Evolutionary conservation across 176 grass and related monocot species (phyloP), one percentile per base, ranked within the genome.

Genomic region (Tillandsia fasciculata): DNA sequence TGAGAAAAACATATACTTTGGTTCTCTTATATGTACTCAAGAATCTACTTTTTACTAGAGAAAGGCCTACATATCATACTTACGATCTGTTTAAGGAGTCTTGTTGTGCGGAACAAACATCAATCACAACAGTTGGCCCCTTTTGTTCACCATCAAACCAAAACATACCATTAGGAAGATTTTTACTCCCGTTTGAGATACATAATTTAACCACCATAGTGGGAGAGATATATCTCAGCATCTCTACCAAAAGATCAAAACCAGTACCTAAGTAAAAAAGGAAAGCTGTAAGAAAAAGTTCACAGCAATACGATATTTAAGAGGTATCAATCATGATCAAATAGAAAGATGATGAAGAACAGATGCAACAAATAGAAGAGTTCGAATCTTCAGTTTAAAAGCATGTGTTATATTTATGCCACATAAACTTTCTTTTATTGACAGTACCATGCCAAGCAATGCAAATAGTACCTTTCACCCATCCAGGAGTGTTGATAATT

Each of bases 181-280:
- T 99, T 76, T 90, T 90, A 69, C 48, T 90, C 84, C 78, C 52
- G 63, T 28, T 26, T 10, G 77, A 85, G 67, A 87, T 88, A 23
- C 70, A 72, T 86, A 99, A 75, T 81, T 90, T 86, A 82, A 93
- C 82, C 68, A 90, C 82, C 73, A 79, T 56, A 75, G 79, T 82
- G 56, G 93, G 89, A 68, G 79, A 97, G 65, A 85, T 87, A 81
- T 90, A 87, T 71, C 86, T 85, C 69, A 97, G 77, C 78, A 87
- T 90, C 77, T 92, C 89, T 74, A 97, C 84, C 8, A 97, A 91
- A 81, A 90, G 79, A 87, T 97, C 89, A 65, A 83, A 97, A 79
- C 93, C 93, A 90, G 89, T 84, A 78, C 93, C 89, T 97, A 67
- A 48, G 77, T 64, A 28, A 68, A 69, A 73, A 54, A 69, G 57